Evolutionary conservation across 176 grass and related monocot genomes (phyloP).

Genomic region (Pontederia paniculata): DNA sequence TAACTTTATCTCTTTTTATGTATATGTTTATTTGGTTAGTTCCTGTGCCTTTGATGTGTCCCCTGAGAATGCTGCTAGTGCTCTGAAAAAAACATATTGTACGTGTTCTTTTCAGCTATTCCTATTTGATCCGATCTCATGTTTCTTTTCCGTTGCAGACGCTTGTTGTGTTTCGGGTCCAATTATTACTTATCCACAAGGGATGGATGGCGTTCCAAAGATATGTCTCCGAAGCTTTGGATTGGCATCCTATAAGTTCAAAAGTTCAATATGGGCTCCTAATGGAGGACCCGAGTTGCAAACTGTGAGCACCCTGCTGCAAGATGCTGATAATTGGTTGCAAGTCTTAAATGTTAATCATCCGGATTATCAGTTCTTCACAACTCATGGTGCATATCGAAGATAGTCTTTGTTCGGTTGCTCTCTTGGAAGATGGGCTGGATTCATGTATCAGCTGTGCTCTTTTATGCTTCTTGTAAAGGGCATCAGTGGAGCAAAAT

Average conservation of each 20-base stretch:
- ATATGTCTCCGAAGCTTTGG: slow-evolving; percentile 40
- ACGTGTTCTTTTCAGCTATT: not conserved
- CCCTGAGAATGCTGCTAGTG: no score
- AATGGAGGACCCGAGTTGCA: slow-evolving; percentile 23
- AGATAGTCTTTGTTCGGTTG: slow-evolving; percentile 3
- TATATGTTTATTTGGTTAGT: not conserved
- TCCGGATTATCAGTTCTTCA: slow-evolving; percentile 52
- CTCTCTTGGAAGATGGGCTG: no score
- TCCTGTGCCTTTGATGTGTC: no score
- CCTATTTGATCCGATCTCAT: not conserved
- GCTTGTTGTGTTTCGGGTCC: not conserved
- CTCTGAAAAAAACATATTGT: not conserved
- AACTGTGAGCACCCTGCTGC: slow-evolving; percentile 23
- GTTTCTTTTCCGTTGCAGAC: slow-evolving; percentile 3
- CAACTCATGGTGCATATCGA: slow-evolving; percentile 15
- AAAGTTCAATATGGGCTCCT: slow-evolving; percentile 31
- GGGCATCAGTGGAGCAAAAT: not conserved
- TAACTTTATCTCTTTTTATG: slow-evolving; percentile 1
- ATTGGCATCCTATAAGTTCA: slow-evolving; percentile 49
- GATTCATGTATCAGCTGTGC: not conserved
- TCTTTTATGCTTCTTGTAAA: not conserved
- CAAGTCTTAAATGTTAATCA: slow-evolving; percentile 24
- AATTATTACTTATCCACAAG: not conserved
- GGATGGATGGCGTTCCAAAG: slow-evolving; percentile 15
- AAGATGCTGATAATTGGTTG: slow-evolving; percentile 55